Base-by-base conservation (phyloP, 177 flowering plant species). In the Vitis hybrid region DNA sequence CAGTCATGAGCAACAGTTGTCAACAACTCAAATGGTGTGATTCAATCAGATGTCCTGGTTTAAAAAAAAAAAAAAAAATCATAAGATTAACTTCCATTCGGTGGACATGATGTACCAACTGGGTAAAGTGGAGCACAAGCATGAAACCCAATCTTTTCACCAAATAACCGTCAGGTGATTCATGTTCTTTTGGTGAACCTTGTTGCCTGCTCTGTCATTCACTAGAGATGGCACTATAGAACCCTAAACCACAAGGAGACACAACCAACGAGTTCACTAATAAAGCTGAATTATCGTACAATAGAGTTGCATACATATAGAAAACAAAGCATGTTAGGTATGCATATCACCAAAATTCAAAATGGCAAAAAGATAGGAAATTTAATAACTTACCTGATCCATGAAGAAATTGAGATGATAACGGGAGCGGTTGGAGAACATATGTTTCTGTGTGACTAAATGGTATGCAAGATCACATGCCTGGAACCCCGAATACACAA, bases 401-500 rank as follows among this genome's bases (percentile, higher is more conserved):
- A 90, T 81, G 66, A 84, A 65, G 79, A 96, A 94, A 75, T 84
- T 89, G 19, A 96, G 88, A 58, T 73, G 85, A 58, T 49, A 64
- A 4, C 88, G 88, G 15, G 83, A 70, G 9, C 71, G 84, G 74
- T 77, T 82, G 14, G 69, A 78, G 73, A 91, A 79, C 33, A 88
- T 31, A 71, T 87, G 87, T 53, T 82, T 89, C 62, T 78, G 84
- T 0, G 85, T 82, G 49, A 69, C 63, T 55, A 89, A 72, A 75
- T 79, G 67, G 76, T 80, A 86, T 4, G 84, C 82, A 19, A 86
- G 76, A 78, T 82, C 87, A 73, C 24, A 85, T 15, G 90, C 91
- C 77, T 96, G 98, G 73, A 94, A 89, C 4, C 81, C 91, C 13
- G 98, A 65, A 78, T 96, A 96, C 0, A 77, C 95, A 84, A 96